Evolutionary conservation across 805 yeast species (phyloP).

Genomic region (Huiozyma sinensis): DNA sequence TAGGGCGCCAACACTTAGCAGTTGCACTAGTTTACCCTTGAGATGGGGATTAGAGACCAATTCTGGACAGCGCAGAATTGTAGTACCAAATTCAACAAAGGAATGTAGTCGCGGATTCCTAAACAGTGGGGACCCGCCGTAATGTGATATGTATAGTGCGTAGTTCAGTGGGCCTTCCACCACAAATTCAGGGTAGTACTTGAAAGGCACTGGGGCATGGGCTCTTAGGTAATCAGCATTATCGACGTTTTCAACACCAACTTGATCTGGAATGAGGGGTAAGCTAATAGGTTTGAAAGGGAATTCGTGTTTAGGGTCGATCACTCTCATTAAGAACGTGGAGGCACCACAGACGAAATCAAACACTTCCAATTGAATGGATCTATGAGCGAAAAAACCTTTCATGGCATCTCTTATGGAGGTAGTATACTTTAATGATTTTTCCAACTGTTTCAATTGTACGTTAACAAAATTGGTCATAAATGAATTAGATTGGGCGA

Average conservation of each 20-base stretch:
- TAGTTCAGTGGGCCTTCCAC: conserved; percentile 75
- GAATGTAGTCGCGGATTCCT: conserved; percentile 40
- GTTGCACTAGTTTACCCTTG: conserved; percentile 73
- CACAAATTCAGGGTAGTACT: conserved; percentile 73
- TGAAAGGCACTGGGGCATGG: conserved; percentile 66
- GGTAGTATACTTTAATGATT: conserved; percentile 29
- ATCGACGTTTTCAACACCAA: conserved; percentile 57
- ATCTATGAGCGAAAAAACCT: conserved; percentile 48
- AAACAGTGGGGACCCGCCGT: conserved; percentile 46
- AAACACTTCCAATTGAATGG: conserved; percentile 54
- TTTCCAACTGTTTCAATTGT: conserved; percentile 44
- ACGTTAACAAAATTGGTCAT: conserved; percentile 9
- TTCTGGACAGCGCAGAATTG: conserved; percentile 75
- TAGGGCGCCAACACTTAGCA: conserved; percentile 63
- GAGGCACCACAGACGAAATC: conserved; percentile 72
- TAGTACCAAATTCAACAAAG: conserved; percentile 62
- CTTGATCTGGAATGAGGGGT: conserved; percentile 50
- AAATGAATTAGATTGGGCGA: conserved; percentile 5
- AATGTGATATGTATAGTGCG: conserved; percentile 49
- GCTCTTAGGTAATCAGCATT: conserved; percentile 60
- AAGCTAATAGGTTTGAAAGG: conserved; percentile 43
- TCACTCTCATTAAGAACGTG: conserved; percentile 55
- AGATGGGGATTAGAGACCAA: conserved; percentile 85
- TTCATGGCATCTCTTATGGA: conserved; percentile 48
- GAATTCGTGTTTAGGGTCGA: conserved; percentile 60